Percentiles rank a stretch among this genome's conserved stretches.
phyloP scores from a whole-genome alignment of 169 alveolate genomes.

The Eimeria maxima region DNA sequence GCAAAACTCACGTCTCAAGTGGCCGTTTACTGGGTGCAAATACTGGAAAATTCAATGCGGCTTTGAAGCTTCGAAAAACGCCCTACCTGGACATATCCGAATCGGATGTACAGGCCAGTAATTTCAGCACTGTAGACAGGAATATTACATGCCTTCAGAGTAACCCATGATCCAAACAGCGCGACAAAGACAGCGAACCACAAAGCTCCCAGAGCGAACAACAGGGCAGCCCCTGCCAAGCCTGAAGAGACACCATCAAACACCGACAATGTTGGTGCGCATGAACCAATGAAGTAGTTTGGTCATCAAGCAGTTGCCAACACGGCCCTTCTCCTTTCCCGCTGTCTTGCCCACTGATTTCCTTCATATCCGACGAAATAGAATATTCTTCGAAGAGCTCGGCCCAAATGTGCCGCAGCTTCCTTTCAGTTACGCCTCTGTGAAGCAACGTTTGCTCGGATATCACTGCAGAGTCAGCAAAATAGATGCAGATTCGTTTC shows the following conservation, averaged over 20 bases:
- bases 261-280: too few species aligned
- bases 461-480: slow-evolving; percentile 37
- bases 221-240: slow-evolving; percentile 64
- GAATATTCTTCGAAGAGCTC: slow-evolving; percentile 62
- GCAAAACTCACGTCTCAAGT: background rate
- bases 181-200: slow-evolving; percentile 72
- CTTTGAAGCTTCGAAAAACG: background rate
- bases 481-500: background rate
- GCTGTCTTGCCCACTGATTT: slow-evolving; percentile 38
- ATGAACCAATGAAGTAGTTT: background rate
- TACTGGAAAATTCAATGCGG: background rate
- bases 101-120: slow-evolving; percentile 62
- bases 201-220: slow-evolving; percentile 68
- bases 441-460: slow-evolving; percentile 72
- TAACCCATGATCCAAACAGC: slow-evolving; percentile 67
- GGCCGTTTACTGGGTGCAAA: background rate
- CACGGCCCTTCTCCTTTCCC: background rate
- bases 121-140: slow-evolving; percentile 76
- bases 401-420: slow-evolving; percentile 56
- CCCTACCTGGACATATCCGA: slow-evolving; percentile 66
- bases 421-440: slow-evolving; percentile 56
- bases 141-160: slow-evolving; percentile 52
- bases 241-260: slow-evolving; percentile 13
- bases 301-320: background rate
- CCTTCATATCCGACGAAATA: slow-evolving; percentile 53